Evolutionary conservation across 805 yeast genomes (phyloP).

Genomic region (Blastobotrys robertii): DNA sequence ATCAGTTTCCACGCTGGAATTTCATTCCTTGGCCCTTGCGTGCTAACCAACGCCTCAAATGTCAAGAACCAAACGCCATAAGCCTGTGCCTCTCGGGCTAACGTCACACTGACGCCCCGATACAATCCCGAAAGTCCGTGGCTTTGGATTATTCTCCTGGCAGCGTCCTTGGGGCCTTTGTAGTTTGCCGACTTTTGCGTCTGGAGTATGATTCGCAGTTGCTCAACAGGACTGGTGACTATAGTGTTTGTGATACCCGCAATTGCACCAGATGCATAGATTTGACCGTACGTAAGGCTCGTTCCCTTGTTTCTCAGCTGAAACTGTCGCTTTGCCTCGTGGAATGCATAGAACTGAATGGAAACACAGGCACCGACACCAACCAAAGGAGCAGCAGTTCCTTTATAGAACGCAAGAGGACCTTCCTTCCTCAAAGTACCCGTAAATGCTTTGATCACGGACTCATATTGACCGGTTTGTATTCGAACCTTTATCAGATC

Average conservation of each 20-base stretch:
- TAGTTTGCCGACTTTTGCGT: constrained; percentile 35
- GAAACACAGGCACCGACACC: constrained; percentile 67
- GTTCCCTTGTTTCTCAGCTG: constrained; percentile 27
- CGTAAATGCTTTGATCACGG: constrained; percentile 42
- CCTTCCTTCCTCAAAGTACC: constrained; percentile 53
- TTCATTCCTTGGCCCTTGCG: constrained; percentile 30
- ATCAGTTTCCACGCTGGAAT: constrained; percentile 48
- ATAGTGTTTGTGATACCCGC: constrained; percentile 62
- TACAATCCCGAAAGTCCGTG: constrained; percentile 43
- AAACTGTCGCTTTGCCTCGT: constrained; percentile 51
- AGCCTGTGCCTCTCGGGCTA: constrained; percentile 55
- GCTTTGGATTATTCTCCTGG: constrained; percentile 32
- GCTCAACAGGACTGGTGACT: constrained; percentile 57
- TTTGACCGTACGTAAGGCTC: constrained; percentile 42
- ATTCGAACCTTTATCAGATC: constrained; percentile 61
- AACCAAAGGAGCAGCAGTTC: constrained; percentile 58
- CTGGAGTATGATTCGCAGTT: constrained; percentile 52
- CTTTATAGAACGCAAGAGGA: constrained; percentile 51
- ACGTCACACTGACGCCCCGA: constrained; percentile 46
- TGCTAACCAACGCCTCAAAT: constrained; percentile 44
- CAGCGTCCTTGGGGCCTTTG: constrained; percentile 36
- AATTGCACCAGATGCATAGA: constrained; percentile 51
- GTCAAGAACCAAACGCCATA: constrained; percentile 68
- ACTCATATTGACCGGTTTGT: constrained; percentile 55
- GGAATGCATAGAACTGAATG: constrained; percentile 61